A percentile compares a stretch with the other conserved stretches of the same genome.
Conservation (phyloP, 495 filamentous ascomycete species). For the Xylaria grammica region DNA sequence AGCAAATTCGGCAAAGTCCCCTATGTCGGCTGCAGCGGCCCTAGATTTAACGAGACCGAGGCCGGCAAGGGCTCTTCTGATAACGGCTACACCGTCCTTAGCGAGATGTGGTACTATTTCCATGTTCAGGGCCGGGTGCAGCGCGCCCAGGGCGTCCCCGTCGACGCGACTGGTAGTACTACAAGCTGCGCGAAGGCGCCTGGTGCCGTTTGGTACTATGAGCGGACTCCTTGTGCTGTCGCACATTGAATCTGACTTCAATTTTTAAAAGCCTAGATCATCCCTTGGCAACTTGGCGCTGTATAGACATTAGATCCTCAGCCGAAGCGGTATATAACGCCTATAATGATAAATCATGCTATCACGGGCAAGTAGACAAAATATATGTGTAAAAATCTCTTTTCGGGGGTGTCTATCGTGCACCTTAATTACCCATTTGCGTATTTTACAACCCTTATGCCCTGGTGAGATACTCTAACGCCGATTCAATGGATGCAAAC, state of each 20-base stretch:
- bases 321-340: not conserved
- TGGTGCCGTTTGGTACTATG: constrained; percentile 49
- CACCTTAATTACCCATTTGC: not conserved
- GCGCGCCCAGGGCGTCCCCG: constrained; percentile 42
- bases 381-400: not conserved
- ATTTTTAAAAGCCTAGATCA: not conserved
- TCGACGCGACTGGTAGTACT: constrained; percentile 44
- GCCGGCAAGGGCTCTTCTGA: constrained; percentile 50
- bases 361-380: not conserved
- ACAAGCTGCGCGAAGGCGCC: constrained; percentile 47
- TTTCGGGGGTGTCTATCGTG: not conserved
- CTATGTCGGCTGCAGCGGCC: constrained; percentile 55
- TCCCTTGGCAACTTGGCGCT: not conserved
- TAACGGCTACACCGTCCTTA: constrained; percentile 49
- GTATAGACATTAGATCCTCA: not conserved
- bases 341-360: constrained; percentile 11
- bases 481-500: constrained; percentile 19
- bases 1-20: constrained; percentile 47
- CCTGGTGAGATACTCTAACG: constrained; percentile 14
- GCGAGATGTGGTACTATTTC: constrained; percentile 59
- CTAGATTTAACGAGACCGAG: constrained; percentile 51
- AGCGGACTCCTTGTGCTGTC: constrained; percentile 34
- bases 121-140: constrained; percentile 54
- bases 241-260: constrained; percentile 3
- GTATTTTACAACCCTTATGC: not conserved